These are phyloP conservation scores for Marasmius sp. DNA, from an alignment of 1,284 basidiomycete genomes.

Conservation along the genomic window DNA sequence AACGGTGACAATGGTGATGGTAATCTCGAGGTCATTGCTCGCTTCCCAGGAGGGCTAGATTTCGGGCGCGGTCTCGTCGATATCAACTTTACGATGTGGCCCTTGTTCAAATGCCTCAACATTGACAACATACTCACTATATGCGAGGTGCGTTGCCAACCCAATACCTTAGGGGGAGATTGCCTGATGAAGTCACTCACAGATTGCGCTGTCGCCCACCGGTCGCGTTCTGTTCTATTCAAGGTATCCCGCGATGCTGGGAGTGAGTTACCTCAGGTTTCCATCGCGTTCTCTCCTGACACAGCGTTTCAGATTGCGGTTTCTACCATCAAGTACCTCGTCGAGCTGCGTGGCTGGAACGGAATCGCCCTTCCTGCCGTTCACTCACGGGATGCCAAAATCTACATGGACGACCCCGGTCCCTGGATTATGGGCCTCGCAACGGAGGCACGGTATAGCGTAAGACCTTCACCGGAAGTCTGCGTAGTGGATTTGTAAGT, in stretches of 20 bases:
- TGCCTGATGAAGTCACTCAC: conserved; percentile 2
- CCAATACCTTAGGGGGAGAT: background rate
- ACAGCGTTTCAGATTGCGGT: conserved; percentile 64
- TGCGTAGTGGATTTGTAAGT: conserved; percentile 88
- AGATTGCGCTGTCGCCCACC: conserved; percentile 92
- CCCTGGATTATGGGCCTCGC: conserved; percentile 94
- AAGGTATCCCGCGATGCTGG: conserved; percentile 88
- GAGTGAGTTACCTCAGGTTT: conserved; percentile 39
- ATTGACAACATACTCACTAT: conserved; percentile 93
- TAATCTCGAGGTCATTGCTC: conserved; percentile 78
- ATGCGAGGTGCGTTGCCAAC: conserved; percentile 67
- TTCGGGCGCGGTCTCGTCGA: conserved; percentile 83
- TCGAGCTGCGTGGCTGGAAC: conserved; percentile 93
- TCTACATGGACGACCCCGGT: conserved; percentile 85
- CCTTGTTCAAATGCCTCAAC: conserved; percentile 91
- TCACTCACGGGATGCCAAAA: conserved; percentile 87
- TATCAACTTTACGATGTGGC: conserved; percentile 96
- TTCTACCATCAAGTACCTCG: conserved; percentile 86
- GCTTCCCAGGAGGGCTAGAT: conserved; percentile 83
- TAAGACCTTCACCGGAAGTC: conserved; percentile 77
- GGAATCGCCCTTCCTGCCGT: conserved; percentile 85
- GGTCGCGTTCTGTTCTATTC: conserved; percentile 91
- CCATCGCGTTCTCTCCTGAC: conserved; percentile 7
- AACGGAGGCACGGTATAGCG: conserved; percentile 81
- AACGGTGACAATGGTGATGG: conserved; percentile 58